Evolutionary conservation across 768 basidiomycete genomes (phyloP), one percentile per base, ranked within the genome.

Genomic region (Rhizopogon vulgaris): DNA sequence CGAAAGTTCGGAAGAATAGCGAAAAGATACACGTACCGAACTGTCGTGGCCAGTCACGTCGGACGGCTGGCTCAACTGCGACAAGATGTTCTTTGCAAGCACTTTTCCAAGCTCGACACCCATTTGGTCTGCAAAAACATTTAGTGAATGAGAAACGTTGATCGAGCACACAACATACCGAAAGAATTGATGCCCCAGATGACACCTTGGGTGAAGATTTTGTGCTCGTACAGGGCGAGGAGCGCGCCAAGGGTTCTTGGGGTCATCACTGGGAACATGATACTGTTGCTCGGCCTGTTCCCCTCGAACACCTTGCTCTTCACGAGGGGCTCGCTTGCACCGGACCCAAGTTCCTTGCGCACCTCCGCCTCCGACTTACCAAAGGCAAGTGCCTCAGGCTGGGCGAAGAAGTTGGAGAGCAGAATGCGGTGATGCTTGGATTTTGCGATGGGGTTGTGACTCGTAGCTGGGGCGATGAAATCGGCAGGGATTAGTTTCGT

Each of bases 171-270:
- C 24, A 18, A 8, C 80, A 32, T 49, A 91, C 91, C 94, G 67
- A 92, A 98, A 3, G 92, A 94, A 77, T 99, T 98, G 77, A 99
- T 95, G 24, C 94, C 94, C 94, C 94, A 98, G 53, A 98, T 78
- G 41, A 90, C 87, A 65, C 96, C 96, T 68, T 98, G 96, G 0
- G 90, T 88, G 71, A 97, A 97, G 66, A 99, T 96, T 78, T 99
- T 99, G 78, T 99, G 96, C 71, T 98, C 94, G 66, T 95, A 96
- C 57, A 96, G 63, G 14, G 88, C 91, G 64, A 96, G 88, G 50
- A 96, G 74, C 2, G 93, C 85, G 39, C 83, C 96, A 37, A 98
- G 84, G 10, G 85, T 89, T 38, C 84, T 81, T 11, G 96, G 95
- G 1, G 93, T 96, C 63, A 98, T 71, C 58, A 90, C 71, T 22